phyloP scores from a whole-genome alignment of 352 stramenopile genomes.

The Phytopythium litorale region DNA sequence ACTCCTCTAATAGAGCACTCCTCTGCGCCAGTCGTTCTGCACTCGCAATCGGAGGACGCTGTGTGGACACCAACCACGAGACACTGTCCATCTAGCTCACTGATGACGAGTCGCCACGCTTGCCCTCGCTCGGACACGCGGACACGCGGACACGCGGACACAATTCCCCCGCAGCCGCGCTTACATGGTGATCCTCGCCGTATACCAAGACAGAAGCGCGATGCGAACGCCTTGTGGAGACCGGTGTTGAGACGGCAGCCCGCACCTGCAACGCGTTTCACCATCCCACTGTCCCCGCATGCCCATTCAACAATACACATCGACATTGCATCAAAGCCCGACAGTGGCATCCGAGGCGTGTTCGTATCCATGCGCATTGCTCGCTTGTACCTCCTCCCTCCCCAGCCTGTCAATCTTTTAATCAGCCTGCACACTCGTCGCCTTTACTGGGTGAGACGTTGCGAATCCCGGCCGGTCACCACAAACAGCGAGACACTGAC shows the following conservation, averaged over 20 bases:
- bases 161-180: too few species aligned
- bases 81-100: too few species aligned
- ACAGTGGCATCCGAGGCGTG: neutral
- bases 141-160: too few species aligned
- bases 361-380: neutral
- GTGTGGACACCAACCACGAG: neutral
- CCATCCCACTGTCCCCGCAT: neutral
- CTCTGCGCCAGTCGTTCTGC: neutral
- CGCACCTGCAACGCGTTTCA: neutral
- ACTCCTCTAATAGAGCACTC: neutral
- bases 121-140: too few species aligned
- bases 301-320: slow-evolving; percentile 1
- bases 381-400: neutral
- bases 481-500: neutral
- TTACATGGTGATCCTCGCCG: too few species aligned
- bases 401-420: neutral
- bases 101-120: too few species aligned
- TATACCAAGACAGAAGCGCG: neutral
- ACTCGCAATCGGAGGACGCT: neutral
- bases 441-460: slow-evolving; percentile 2
- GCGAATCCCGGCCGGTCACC: neutral
- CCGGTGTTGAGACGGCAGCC: neutral
- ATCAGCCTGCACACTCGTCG: neutral
- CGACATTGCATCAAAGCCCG: neutral
- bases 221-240: neutral